Base-by-base conservation (phyloP, 2,329 filamentous ascomycete species). In the Diaporthe batatas region DNA sequence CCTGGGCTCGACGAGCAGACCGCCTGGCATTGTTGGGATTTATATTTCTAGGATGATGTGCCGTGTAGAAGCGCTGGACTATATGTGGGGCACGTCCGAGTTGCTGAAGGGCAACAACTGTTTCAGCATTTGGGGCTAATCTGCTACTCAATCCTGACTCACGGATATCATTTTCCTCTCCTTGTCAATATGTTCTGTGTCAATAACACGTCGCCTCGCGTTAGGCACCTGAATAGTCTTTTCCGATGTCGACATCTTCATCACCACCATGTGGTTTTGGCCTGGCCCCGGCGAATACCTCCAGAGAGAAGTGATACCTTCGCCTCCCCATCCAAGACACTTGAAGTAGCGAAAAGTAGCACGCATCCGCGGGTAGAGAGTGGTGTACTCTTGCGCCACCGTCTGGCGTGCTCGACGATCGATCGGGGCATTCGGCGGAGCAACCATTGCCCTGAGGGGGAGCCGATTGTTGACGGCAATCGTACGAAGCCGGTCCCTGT, bases 61-160 rank as follows among this genome's bases (percentile, higher is more conserved):
- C 16, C 21, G 54, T 42, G 34, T 47, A 42, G 47, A 70, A 70
- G 1, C 65, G 65, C 16, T 72, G 71, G 6, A 72, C 42, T 11
- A 70, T 64, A 29, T 72, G 71, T 10, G 64, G 71, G 14, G 71
- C 64, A 44, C 64, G 54, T 6, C 36, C 53, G 36, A 72, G 44
- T 25, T 62, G 25, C 59, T 64, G 7, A 49, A 4, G 14, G 12
- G 7, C 18, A 49, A 23, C 21, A 1, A 23, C n/a, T 23, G 14
- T 21, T 18, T 64, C 59, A 64, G n/a, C 42, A 62, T 14, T 18
- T 32, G 32, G 6, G 16, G 3, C 16, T 12, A 12, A 44, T 4
- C 8, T 21, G 16, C 7, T 5, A 6, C 8, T 4, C 1, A 4
- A 25, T 29, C 6, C 7, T 44, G 6, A 47, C 58, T 44, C 58